These are phyloP conservation scores for Triglochin maritima DNA, from an alignment of 106 monocot species.

Conservation along the genomic window DNA sequence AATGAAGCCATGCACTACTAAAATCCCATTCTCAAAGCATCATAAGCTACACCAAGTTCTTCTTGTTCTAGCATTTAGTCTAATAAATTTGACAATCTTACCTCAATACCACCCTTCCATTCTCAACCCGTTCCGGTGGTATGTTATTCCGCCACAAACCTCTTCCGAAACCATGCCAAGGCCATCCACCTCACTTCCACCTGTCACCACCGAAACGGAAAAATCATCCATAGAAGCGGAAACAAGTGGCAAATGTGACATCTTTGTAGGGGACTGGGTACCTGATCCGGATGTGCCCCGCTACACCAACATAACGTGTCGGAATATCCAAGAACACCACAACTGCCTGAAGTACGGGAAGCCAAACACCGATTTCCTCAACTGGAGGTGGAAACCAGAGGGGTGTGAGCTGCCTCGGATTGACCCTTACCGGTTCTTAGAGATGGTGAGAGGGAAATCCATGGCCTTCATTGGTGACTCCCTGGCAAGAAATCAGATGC, in stretches of 20 bases:
- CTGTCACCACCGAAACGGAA: not conserved
- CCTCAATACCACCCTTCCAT: too few relatives aligned
- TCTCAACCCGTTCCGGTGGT: not conserved
- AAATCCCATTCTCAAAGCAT: too few relatives aligned
- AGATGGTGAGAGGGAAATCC: constrained; percentile 6
- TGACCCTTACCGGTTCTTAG: constrained; percentile 7
- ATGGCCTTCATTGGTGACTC: constrained; percentile 21
- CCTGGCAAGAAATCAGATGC: constrained; percentile 42
- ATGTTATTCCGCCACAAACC: not conserved
- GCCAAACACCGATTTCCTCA: constrained; percentile 9
- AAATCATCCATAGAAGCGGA: not conserved
- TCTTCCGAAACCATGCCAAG: not conserved
- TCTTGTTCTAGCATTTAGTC: not conserved
- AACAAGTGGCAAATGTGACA: constrained; percentile 7
- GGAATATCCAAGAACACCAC: constrained; percentile 6
- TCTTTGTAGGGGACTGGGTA: constrained; percentile 38
- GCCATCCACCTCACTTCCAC: not conserved
- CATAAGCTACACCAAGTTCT: not conserved
- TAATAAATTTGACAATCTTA: not conserved
- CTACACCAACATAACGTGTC: constrained; percentile 13
- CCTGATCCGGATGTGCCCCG: constrained; percentile 18
- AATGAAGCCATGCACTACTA: not conserved
- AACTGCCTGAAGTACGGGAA: constrained; percentile 13
- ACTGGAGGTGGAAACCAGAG: constrained; percentile 14
- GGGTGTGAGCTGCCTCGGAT: constrained; percentile 13